These are phyloP conservation scores for Kodamaea anthophila DNA, from an alignment of 1,139 yeast species.

Conservation along the genomic window DNA sequence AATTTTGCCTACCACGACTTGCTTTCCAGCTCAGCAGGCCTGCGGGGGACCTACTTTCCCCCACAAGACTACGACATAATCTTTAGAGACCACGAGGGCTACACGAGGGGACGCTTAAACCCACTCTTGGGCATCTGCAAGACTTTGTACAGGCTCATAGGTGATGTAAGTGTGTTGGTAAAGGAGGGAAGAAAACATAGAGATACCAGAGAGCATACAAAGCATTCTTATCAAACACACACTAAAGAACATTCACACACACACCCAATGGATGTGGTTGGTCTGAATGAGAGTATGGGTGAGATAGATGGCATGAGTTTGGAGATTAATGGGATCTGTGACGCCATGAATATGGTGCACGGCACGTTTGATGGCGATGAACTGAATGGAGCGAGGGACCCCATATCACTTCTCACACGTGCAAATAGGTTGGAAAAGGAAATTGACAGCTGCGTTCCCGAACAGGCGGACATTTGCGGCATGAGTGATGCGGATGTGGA, in stretches of 20 bases:
- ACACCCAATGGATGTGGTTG: no score
- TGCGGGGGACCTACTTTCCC: slow-evolving; percentile 54
- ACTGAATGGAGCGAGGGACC: slow-evolving; percentile 24
- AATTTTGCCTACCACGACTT: slow-evolving; percentile 81
- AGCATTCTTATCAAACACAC: no score
- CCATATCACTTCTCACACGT: no score
- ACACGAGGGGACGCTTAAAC: slow-evolving; percentile 43
- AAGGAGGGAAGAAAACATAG: no score
- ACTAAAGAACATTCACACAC: no score
- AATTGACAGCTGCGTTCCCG: slow-evolving; percentile 51
- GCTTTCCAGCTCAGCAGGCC: slow-evolving; percentile 53
- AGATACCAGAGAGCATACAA: no score
- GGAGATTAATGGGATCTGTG: slow-evolving; percentile 1
- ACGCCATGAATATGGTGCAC: slow-evolving; percentile 1
- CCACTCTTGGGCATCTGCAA: slow-evolving; percentile 72
- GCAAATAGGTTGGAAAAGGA: slow-evolving; percentile 37
- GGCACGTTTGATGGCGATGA: slow-evolving; percentile 10
- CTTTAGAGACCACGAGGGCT: slow-evolving; percentile 32
- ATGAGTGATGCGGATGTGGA: slow-evolving; percentile 53
- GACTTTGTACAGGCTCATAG: slow-evolving; percentile 57
- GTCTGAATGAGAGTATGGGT: slow-evolving; percentile 22
- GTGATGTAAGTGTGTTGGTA: slow-evolving; percentile 61
- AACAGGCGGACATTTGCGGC: slow-evolving; percentile 40
- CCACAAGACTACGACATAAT: slow-evolving; percentile 51
- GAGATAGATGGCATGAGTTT: background rate